Evolutionary conservation across 2,329 filamentous ascomycete species (phyloP), one percentile per base, ranked within the genome.

Genomic region (Cladosporium sp.): DNA sequence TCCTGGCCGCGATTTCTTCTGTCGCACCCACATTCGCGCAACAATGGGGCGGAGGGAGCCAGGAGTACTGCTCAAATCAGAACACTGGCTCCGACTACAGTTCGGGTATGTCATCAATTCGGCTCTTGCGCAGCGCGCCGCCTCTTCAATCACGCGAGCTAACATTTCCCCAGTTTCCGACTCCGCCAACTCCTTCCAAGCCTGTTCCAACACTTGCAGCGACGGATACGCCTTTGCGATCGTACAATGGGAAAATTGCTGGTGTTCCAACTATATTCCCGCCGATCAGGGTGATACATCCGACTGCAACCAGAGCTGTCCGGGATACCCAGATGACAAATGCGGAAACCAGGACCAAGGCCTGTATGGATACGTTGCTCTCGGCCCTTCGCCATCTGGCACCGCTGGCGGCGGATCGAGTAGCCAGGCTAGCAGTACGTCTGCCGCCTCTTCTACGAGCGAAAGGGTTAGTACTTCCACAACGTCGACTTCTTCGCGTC

Each of bases 191-290:
- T 86, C 85, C 17, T 83, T 88, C 58, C 86, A 86, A 24, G 76
- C 83, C 11, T 92, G 88, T 64, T 70, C 74, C 43, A 70, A 79
- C 43, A 76, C 76, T 43, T 92, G 88, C 68, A 60, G 68, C 20
- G 61, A 64, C 17, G 58, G 73, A 13, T 86, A 76, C 56, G 85
- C 86, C 34, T 88, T 84, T 55, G 86, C 85, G 56, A 73, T 92
- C 42, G 72, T 90, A 1, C 79, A 88, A 59, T 75, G 69, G 13
- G 72, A 80, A 27, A 68, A 75, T 45, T 92, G 88, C 64, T 92
- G 86, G 86, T 92, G 88, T 65, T 84, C 85, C 32, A 78, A 89
- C 64, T 83, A 83, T 60, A 75, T 76, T 2, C 88, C 88, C 7
- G 64, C 64, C 17, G 59, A 68, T 5, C 68, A 71, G 52, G 47